Evolutionary conservation across 305 asterid genomes (phyloP).

Genomic region (Fraxinus velutina): DNA sequence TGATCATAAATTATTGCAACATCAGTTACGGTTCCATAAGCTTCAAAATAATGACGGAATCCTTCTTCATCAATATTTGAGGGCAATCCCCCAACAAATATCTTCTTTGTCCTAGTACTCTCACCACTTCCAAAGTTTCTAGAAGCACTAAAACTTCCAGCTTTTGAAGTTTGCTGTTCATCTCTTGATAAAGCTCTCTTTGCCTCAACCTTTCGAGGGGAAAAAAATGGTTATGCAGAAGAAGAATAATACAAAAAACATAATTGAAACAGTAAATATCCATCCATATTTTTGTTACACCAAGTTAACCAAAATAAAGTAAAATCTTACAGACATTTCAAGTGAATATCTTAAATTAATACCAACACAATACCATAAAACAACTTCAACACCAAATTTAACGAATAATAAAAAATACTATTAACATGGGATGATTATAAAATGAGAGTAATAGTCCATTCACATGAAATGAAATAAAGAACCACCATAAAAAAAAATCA

Average conservation of each 20-base stretch:
- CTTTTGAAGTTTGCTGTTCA: conserved; percentile 68
- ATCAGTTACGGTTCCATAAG: conserved; percentile 70
- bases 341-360: neutral
- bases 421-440: neutral
- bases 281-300: neutral
- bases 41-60: conserved; percentile 66
- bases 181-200: conserved; percentile 82
- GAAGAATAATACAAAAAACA: neutral
- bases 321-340: neutral
- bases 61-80: conserved; percentile 65
- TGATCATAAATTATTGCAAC: conserved; percentile 83
- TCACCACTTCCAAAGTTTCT: conserved; percentile 65
- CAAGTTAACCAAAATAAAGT: neutral
- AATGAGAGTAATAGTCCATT: neutral
- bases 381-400: neutral
- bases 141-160: conserved; percentile 42
- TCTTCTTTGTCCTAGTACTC: conserved; percentile 61
- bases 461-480: neutral
- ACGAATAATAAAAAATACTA: neutral
- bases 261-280: neutral
- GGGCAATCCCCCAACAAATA: conserved; percentile 86
- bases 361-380: neutral
- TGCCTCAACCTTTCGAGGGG: conserved; percentile 59
- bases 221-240: conserved; percentile 4
- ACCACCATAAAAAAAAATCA: neutral